A percentile compares a stretch with the other conserved stretches of the same genome.
Evolutionary conservation across 192 early-diverging fungal species (phyloP).

Genomic region (Polychytrium aggregatum): DNA sequence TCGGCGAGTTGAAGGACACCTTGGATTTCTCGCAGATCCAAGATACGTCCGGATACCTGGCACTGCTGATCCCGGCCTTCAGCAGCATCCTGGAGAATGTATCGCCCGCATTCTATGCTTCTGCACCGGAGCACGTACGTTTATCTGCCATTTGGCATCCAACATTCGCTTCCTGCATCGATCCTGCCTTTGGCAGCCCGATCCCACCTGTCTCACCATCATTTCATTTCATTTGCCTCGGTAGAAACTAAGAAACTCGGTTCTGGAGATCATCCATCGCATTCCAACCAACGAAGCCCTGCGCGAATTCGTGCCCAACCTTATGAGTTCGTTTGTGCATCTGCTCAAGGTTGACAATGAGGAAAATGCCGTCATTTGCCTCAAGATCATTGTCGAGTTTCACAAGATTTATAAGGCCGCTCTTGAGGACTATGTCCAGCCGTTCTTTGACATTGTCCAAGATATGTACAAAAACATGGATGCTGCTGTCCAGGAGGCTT

Average conservation of each 20-base stretch:
- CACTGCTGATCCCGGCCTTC: conserved; percentile 75
- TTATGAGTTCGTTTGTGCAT: conserved; percentile 63
- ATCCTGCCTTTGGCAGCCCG: no score
- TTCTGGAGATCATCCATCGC: conserved; percentile 87
- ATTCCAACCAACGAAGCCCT: conserved; percentile 83
- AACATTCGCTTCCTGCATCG: no score
- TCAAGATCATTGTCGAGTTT: conserved; percentile 93
- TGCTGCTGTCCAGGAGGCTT: conserved; percentile 64
- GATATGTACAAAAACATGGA: conserved; percentile 95
- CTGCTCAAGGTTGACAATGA: conserved; percentile 87
- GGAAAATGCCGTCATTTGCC: conserved; percentile 86
- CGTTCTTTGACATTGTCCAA: conserved; percentile 81
- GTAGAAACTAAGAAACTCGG: conserved; percentile 77
- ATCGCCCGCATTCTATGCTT: background rate
- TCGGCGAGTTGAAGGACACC: conserved; percentile 76
- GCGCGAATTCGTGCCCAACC: conserved; percentile 57
- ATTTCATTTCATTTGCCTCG: no score
- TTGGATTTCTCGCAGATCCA: conserved; percentile 80
- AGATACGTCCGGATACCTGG: conserved; percentile 70
- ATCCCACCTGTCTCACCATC: no score
- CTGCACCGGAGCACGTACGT: background rate
- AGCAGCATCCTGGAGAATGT: conserved; percentile 49
- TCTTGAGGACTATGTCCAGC: conserved; percentile 77
- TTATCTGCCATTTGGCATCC: no score
- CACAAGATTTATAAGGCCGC: conserved; percentile 74